Conservation (phyloP, 495 filamentous ascomycete genomes). For the Xylaria scruposa region DNA sequence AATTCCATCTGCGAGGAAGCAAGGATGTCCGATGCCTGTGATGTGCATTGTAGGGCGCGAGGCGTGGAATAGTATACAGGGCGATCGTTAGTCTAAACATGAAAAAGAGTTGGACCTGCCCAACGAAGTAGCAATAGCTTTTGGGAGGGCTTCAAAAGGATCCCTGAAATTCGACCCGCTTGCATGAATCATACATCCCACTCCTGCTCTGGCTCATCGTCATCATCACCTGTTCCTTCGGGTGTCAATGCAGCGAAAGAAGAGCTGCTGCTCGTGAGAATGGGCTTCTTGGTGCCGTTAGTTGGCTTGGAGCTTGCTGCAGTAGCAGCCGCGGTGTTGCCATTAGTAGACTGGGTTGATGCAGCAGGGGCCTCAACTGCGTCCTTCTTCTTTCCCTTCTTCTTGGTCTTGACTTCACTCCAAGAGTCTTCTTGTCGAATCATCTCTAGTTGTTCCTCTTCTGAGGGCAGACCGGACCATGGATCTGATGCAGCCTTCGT, state of each 20-base stretch:
- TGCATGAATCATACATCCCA: slow-evolving; percentile 54
- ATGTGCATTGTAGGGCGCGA: slow-evolving; percentile 10
- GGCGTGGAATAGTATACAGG: slow-evolving; percentile 25
- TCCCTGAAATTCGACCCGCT: neutral
- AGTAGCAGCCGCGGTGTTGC: slow-evolving; percentile 29
- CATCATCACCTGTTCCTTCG: slow-evolving; percentile 45
- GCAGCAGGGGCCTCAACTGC: slow-evolving; percentile 29
- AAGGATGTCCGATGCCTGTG: slow-evolving; percentile 12
- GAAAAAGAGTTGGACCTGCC: slow-evolving; percentile 14
- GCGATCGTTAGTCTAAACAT: slow-evolving; percentile 24
- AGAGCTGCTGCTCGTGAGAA: slow-evolving; percentile 43
- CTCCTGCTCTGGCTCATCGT: slow-evolving; percentile 50
- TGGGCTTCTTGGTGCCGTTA: slow-evolving; percentile 43
- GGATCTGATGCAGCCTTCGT: slow-evolving; percentile 41
- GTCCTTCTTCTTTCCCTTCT: slow-evolving; percentile 55
- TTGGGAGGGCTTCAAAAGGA: neutral
- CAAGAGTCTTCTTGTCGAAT: slow-evolving; percentile 70
- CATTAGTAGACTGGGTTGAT: slow-evolving; percentile 29
- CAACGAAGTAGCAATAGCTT: neutral
- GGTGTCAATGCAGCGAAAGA: slow-evolving; percentile 57
- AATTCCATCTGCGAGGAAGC: slow-evolving; percentile 19
- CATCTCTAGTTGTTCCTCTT: slow-evolving; percentile 84
- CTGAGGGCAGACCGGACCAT: slow-evolving; percentile 72
- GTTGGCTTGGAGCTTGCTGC: slow-evolving; percentile 37
- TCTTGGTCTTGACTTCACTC: slow-evolving; percentile 79